Conservation (phyloP, 108 stramenopile genomes). For the Epipyxis sp. region DNA sequence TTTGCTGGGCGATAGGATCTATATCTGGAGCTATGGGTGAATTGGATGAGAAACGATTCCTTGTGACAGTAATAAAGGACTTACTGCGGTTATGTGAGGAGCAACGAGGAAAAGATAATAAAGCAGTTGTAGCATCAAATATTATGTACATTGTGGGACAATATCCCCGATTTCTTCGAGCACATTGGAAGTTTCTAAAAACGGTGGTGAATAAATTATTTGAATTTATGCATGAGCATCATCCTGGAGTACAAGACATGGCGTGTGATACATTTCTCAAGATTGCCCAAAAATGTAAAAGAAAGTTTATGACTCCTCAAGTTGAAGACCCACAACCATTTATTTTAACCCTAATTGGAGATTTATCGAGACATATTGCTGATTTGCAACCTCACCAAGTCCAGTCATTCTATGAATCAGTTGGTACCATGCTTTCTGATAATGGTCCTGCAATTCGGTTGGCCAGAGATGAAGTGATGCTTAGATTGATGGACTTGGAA, state of each 20-base stretch:
- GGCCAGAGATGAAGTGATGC: constrained; percentile 68
- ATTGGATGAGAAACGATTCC: constrained; percentile 97
- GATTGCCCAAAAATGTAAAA: constrained; percentile 95
- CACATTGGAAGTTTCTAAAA: constrained; percentile 99
- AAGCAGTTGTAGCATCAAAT: constrained; percentile 95
- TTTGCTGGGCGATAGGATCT: constrained; percentile 98
- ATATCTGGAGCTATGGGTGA: constrained; percentile 98
- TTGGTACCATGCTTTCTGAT: constrained; percentile 88
- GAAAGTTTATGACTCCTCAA: constrained; percentile 80
- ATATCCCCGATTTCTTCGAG: constrained; percentile 97
- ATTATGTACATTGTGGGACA: constrained; percentile 99
- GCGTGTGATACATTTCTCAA: constrained; percentile 99
- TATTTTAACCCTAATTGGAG: constrained; percentile 83
- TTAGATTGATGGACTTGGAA: constrained; percentile 84
- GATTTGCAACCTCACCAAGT: constrained; percentile 98
- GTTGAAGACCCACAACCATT: constrained; percentile 80
- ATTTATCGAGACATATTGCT: constrained; percentile 76
- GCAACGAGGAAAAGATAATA: constrained; percentile 96
- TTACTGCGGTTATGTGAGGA: constrained; percentile 87
- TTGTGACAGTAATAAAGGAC: constrained; percentile 98
- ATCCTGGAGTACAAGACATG: constrained; percentile 99
- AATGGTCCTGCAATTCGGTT: constrained; percentile 67
- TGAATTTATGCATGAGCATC: constrained; percentile 98
- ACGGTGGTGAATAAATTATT: constrained; percentile 99
- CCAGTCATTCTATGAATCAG: constrained; percentile 97